These are phyloP conservation scores for Allium cepa DNA, from an alignment of 106 monocot genomes.

Conservation along the genomic window DNA sequence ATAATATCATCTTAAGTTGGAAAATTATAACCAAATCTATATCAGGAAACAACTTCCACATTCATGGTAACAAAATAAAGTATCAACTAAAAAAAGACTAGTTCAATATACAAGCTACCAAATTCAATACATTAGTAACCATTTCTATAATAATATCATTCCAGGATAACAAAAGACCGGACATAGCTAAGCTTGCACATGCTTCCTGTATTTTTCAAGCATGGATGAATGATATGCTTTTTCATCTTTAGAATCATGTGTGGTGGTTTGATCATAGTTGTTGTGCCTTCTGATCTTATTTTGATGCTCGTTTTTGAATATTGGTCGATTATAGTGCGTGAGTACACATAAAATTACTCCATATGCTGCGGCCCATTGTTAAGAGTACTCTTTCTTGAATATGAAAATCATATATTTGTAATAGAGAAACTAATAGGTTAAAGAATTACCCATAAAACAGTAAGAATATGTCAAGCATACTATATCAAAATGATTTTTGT, in stretches of 20 bases:
- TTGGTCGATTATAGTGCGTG: slow-evolving; percentile 95
- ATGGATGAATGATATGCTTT: slow-evolving; percentile 18
- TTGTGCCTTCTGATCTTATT: slow-evolving; percentile 39
- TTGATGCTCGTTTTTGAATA: slow-evolving; percentile 62
- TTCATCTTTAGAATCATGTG: slow-evolving; percentile 39
- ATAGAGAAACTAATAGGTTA: neutral
- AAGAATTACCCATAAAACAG: no score
- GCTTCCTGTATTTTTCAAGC: slow-evolving; percentile 74
- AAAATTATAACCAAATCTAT: no score
- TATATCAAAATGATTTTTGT: no score
- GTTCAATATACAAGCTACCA: no score
- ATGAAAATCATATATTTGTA: neutral
- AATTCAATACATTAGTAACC: no score
- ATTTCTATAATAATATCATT: no score
- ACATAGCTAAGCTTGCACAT: slow-evolving; percentile 61
- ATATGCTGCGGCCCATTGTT: slow-evolving; percentile 97
- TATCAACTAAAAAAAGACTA: no score
- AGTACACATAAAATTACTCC: slow-evolving; percentile 95
- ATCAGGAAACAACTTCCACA: no score
- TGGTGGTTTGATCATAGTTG: slow-evolving; percentile 41
- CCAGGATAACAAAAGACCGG: no score
- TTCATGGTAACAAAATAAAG: no score
- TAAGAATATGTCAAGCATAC: no score
- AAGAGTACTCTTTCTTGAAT: slow-evolving; percentile 91
- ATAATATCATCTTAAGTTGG: no score